phyloP scores from a whole-genome alignment of 2,329 filamentous ascomycete species.

The Cladorrhinum sp. region DNA sequence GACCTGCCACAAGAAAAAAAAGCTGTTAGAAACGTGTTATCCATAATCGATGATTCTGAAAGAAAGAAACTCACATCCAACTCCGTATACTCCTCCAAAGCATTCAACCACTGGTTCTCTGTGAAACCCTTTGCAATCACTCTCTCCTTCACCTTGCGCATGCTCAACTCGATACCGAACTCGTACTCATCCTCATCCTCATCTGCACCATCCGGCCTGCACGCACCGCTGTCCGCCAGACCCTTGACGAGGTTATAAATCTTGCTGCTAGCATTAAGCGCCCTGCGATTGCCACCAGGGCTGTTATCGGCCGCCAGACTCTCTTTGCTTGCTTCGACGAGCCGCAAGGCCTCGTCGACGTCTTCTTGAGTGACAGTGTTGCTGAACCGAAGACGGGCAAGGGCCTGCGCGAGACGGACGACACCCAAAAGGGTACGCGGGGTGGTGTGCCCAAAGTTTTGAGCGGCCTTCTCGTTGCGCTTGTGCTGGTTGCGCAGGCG shows the following conservation, averaged over 20 bases:
- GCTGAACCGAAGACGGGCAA: slow-evolving; percentile 87
- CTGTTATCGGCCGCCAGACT: slow-evolving; percentile 65
- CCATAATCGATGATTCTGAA: background rate
- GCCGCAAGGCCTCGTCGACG: slow-evolving; percentile 87
- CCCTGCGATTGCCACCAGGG: slow-evolving; percentile 47
- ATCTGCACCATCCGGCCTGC: slow-evolving; percentile 66
- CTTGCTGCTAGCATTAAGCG: slow-evolving; percentile 77
- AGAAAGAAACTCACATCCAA: slow-evolving; percentile 72
- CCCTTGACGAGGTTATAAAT: slow-evolving; percentile 94
- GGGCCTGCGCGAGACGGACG: slow-evolving; percentile 86
- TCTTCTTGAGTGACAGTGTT: slow-evolving; percentile 83
- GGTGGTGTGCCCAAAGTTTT: slow-evolving; percentile 91
- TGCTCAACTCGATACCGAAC: slow-evolving; percentile 66
- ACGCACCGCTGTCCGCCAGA: slow-evolving; percentile 82
- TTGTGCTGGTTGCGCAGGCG: slow-evolving; percentile 90
- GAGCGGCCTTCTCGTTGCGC: slow-evolving; percentile 83
- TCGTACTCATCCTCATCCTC: slow-evolving; percentile 54
- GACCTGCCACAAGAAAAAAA: slow-evolving; percentile 54
- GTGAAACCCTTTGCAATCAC: slow-evolving; percentile 97
- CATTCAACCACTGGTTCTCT: slow-evolving; percentile 81
- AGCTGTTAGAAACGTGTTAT: background rate
- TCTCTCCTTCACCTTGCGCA: slow-evolving; percentile 84
- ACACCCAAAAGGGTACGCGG: slow-evolving; percentile 91
- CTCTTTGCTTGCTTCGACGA: slow-evolving; percentile 92
- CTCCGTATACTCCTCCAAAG: slow-evolving; percentile 83